Evolutionary conservation across 768 basidiomycete genomes (phyloP).

Genomic region (Mrakia hoshinonis): DNA sequence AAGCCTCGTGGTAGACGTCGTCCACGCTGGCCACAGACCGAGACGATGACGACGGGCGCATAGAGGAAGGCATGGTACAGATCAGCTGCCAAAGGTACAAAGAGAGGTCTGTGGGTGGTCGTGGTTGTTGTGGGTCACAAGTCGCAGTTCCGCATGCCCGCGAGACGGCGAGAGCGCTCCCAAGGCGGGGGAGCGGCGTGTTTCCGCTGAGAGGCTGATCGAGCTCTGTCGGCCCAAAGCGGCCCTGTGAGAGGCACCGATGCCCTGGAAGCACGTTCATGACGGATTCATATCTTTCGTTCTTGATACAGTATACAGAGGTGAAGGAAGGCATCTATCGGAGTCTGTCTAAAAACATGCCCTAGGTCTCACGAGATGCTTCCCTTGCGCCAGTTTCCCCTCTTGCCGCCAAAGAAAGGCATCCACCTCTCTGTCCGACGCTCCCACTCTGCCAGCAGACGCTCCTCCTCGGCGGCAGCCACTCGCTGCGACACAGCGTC

Average conservation of each 20-base stretch:
- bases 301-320: background rate
- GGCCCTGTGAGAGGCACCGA: background rate
- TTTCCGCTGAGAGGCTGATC: too few species aligned
- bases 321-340: background rate
- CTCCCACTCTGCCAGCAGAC: constrained; percentile 9
- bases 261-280: background rate
- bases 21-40: too few species aligned
- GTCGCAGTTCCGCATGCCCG: too few species aligned
- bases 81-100: too few species aligned
- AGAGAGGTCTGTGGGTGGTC: too few species aligned
- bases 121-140: too few species aligned
- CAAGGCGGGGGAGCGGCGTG: too few species aligned
- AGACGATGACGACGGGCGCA: too few species aligned
- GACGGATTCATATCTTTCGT: too few species aligned
- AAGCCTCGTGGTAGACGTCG: too few species aligned
- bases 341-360: background rate
- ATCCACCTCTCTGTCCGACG: constrained; percentile 10
- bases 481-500: background rate
- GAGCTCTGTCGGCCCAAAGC: background rate
- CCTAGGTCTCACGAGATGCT: background rate
- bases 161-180: too few species aligned
- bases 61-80: too few species aligned
- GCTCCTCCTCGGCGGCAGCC: background rate
- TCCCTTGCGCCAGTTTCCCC: constrained; percentile 1
- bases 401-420: constrained; percentile 15